Percentiles rank a stretch among this genome's conserved stretches.
phyloP scores from a whole-genome alignment of 2,329 filamentous ascomycete species.

The Rhinocladiella mackenziei region DNA sequence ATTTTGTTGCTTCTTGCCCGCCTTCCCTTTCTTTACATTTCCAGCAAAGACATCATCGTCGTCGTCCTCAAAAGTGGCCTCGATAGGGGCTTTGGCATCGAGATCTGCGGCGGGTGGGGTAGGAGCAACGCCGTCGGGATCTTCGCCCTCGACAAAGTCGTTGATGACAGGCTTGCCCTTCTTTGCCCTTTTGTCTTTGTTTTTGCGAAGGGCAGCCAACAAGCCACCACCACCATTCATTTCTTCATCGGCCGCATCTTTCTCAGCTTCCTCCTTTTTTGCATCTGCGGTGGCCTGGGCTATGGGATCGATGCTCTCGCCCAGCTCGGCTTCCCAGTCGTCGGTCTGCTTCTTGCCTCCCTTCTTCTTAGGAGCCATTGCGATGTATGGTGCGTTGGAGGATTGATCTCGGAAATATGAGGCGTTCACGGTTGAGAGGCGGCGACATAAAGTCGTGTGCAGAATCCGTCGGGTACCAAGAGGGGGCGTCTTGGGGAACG shows the following conservation, averaged over 20 bases:
- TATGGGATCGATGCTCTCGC: conserved; percentile 67
- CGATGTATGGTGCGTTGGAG: conserved; percentile 11
- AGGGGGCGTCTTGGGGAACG: neutral
- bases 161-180: conserved; percentile 72
- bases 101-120: conserved; percentile 45
- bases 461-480: conserved; percentile 5
- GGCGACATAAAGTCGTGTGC: conserved; percentile 30
- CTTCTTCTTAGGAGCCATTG: conserved; percentile 95
- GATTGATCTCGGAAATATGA: conserved; percentile 12
- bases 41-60: conserved; percentile 83
- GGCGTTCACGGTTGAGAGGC: conserved; percentile 29
- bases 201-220: conserved; percentile 76
- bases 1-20: conserved; percentile 47
- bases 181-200: conserved; percentile 83
- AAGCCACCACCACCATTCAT: conserved; percentile 55
- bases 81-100: conserved; percentile 67
- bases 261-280: conserved; percentile 44
- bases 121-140: conserved; percentile 43
- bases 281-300: conserved; percentile 47
- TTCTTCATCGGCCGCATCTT: conserved; percentile 52
- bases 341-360: conserved; percentile 74
- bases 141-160: conserved; percentile 69
- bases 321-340: conserved; percentile 92
- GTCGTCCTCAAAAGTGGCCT: conserved; percentile 76
- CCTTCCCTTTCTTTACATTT: conserved; percentile 67